phyloP scores from a whole-genome alignment of 1,284 basidiomycete genomes.

The Ganoderma leucocontextum region DNA sequence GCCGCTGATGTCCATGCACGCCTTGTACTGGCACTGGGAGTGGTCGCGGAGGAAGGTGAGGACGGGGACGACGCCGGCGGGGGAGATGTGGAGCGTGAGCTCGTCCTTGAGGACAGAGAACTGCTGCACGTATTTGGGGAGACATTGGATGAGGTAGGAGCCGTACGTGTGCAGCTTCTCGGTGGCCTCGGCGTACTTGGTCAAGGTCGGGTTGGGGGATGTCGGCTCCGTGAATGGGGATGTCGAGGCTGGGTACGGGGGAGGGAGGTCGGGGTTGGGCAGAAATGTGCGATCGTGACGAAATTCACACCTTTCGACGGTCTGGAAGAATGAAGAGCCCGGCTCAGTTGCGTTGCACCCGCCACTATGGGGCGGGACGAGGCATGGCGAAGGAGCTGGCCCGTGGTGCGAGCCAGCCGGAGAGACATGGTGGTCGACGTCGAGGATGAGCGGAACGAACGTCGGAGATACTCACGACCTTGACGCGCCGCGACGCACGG shows the following conservation, averaged over 20 bases:
- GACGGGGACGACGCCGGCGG: conserved; percentile 85
- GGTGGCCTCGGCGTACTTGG: conserved; percentile 73
- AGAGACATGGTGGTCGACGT: conserved; percentile 56
- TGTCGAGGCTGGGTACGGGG: conserved; percentile 57
- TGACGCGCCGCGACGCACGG: conserved; percentile 26
- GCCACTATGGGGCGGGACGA: conserved; percentile 38
- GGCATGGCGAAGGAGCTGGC: conserved; percentile 47
- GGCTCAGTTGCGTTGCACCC: conserved; percentile 35
- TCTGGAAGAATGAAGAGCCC: conserved; percentile 55
- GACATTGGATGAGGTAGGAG: conserved; percentile 88
- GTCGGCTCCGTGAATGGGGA: conserved; percentile 89
- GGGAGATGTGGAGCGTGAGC: conserved; percentile 89
- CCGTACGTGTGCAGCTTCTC: conserved; percentile 88
- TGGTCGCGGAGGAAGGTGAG: conserved; percentile 97
- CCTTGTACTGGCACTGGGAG: conserved; percentile 95
- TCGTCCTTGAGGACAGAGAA: conserved; percentile 99
- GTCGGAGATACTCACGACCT: conserved; percentile 17
- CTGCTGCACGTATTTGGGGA: conserved; percentile 96
- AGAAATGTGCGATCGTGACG: conserved; percentile 4
- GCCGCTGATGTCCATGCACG: conserved; percentile 92
- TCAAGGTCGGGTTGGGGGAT: conserved; percentile 84
- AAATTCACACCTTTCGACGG: conserved; percentile 54
- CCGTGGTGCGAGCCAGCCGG: conserved; percentile 54
- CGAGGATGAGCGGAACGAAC: conserved; percentile 33
- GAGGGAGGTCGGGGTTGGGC: conserved; percentile 1